Evolutionary conservation across 495 filamentous ascomycete species (phyloP), one percentile per base, ranked within the genome.

Genomic region (Saxophila tyrrhenica): DNA sequence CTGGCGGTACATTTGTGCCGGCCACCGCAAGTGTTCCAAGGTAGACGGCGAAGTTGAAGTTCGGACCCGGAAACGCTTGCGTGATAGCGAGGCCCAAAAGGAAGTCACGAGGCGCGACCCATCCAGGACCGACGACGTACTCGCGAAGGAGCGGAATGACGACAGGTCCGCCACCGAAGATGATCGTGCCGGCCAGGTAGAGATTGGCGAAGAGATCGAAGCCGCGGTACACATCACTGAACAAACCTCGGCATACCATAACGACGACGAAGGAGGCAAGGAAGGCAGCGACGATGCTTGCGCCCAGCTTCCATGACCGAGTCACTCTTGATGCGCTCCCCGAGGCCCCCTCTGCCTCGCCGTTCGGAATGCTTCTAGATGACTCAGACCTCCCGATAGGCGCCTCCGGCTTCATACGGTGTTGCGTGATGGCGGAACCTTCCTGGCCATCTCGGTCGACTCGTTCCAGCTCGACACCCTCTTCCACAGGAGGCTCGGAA

Each of bases 1-100:
- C 62, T 2, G 77, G 65, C 1, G 70, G 70, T 24, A 62, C 64
- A 10, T 23, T 35, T 1, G 72, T 65, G 3, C 68, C 69, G 0
- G 59, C 64, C 0, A 75, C 55, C 0, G 85, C 76, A 0, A 91
- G 69, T 3, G 76, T 68, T 22, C 87, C 86, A 13, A 91, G 74
- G 60, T 82, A 91, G 15, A 91, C 84, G 2, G 83, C 85, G 61
- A 91, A 89, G 65, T 91, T 94, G 77, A 91, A 90, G 65, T 94
- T 91, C 0, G 87, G 87, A 0, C 87, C 87, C 0, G 86, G 87
- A 61, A 91, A 89, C 1, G 85, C 80, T 66, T 94, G 87, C 55
- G 87, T 87, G 54, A 91, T 72, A 11, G 87, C 87, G 0, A 94
- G 78, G 19, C 87, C 87, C 56, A 94, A 78, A 25, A 91, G 74